phyloP scores from a whole-genome alignment of 2,329 filamentous ascomycete genomes.

The Claviceps humidiphila region DNA sequence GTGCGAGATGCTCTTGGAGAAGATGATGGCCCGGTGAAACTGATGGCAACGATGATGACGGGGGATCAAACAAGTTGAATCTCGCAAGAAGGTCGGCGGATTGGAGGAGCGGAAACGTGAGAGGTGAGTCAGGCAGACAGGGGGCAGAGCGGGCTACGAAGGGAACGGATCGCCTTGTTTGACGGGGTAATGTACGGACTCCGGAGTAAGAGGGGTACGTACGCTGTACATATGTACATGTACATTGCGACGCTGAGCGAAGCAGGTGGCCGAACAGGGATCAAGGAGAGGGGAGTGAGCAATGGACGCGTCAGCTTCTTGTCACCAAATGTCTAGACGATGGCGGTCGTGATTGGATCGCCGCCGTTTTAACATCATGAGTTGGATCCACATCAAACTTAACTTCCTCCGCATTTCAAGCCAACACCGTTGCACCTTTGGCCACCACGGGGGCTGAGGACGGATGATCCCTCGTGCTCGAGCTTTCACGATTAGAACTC shows the following conservation, averaged over 20 bases:
- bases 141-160: constrained; percentile 19
- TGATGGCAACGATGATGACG: not conserved
- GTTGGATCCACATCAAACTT: not conserved
- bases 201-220: too few relatives aligned
- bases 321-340: not conserved
- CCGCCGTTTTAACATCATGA: not conserved
- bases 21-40: not conserved
- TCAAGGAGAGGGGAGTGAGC: constrained; percentile 6
- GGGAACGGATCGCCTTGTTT: constrained; percentile 16
- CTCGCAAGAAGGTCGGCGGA: too few relatives aligned
- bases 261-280: constrained; percentile 7
- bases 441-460: constrained; percentile 1
- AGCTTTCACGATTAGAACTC: not conserved
- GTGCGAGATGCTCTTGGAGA: not conserved
- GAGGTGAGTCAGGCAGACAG: constrained; percentile 16
- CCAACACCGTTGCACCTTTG: not conserved
- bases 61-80: not conserved
- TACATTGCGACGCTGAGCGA: not conserved
- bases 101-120: constrained; percentile 5
- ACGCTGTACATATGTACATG: too few relatives aligned
- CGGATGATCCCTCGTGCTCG: not conserved
- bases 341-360: not conserved
- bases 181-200: not conserved
- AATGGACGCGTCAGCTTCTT: constrained; percentile 18
- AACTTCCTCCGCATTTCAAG: not conserved